Conservation (phyloP, 1,284 basidiomycete species). For the Sporisorium graminicola region DNA sequence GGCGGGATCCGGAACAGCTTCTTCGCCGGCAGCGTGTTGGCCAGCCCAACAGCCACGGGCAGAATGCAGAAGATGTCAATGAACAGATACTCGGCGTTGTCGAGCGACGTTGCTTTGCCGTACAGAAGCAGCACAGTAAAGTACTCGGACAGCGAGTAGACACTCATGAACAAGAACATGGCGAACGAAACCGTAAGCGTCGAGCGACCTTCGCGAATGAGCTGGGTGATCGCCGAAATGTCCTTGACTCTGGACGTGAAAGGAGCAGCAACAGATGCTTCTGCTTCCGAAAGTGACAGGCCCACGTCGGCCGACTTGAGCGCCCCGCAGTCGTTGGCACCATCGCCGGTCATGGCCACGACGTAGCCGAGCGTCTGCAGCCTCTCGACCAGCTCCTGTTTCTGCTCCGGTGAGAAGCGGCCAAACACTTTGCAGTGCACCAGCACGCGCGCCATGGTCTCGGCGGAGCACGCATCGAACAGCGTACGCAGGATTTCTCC, state of each 20-base stretch:
- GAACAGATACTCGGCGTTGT: constrained; percentile 58
- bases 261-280: constrained; percentile 53
- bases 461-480: constrained; percentile 29
- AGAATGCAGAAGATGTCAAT: constrained; percentile 55
- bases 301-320: constrained; percentile 57
- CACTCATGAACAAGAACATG: constrained; percentile 49
- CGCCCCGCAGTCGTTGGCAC: constrained; percentile 56
- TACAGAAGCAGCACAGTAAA: constrained; percentile 55
- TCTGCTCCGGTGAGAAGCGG: constrained; percentile 55
- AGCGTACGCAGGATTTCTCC: constrained; percentile 45
- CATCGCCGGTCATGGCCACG: constrained; percentile 50
- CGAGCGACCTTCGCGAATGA: constrained; percentile 50
- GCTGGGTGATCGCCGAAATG: constrained; percentile 35
- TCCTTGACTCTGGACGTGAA: constrained; percentile 44
- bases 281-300: constrained; percentile 50
- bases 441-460: constrained; percentile 48
- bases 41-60: constrained; percentile 48
- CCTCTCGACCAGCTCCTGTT: constrained; percentile 53
- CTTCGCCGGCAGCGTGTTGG: constrained; percentile 35
- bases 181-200: constrained; percentile 33
- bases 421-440: constrained; percentile 51
- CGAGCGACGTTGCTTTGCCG: constrained; percentile 46
- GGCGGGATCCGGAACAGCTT: constrained; percentile 27
- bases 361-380: constrained; percentile 47
- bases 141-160: constrained; percentile 56